Evolutionary conservation across 116 monocot genomes (phyloP).

Genomic region (Posidonia oceanica): DNA sequence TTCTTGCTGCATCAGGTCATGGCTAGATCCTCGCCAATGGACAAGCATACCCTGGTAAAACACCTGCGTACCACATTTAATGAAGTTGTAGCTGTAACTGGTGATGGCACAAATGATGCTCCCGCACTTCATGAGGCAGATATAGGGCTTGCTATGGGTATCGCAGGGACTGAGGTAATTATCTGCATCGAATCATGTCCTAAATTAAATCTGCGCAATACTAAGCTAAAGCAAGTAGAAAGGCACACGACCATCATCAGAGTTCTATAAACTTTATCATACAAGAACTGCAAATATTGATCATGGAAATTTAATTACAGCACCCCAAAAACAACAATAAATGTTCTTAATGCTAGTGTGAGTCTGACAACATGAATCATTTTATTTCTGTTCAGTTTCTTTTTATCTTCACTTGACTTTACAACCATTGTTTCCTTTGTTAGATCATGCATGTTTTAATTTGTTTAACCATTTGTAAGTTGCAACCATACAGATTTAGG

Average conservation of each 20-base stretch:
- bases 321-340: no score
- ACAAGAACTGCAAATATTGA: no score
- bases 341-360: no score
- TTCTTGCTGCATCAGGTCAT: conserved; percentile 35
- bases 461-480: neutral
- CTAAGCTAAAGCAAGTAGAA: no score
- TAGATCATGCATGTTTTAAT: neutral
- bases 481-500: neutral
- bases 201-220: neutral
- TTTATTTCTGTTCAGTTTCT: neutral
- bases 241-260: no score
- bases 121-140: conserved; percentile 86
- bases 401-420: neutral
- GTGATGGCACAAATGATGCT: conserved; percentile 86
- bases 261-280: no score
- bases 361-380: no score
- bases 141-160: conserved; percentile 85
- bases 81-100: conserved; percentile 82
- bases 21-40: conserved; percentile 75
- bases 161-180: conserved; percentile 77
- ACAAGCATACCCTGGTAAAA: conserved; percentile 75
- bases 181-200: neutral
- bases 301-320: no score
- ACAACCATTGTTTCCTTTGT: neutral
- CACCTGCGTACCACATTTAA: conserved; percentile 50